Evolutionary conservation across 805 yeast species (phyloP), one percentile per base, ranked within the genome.

Genomic region (Hyphopichia homilentoma): DNA sequence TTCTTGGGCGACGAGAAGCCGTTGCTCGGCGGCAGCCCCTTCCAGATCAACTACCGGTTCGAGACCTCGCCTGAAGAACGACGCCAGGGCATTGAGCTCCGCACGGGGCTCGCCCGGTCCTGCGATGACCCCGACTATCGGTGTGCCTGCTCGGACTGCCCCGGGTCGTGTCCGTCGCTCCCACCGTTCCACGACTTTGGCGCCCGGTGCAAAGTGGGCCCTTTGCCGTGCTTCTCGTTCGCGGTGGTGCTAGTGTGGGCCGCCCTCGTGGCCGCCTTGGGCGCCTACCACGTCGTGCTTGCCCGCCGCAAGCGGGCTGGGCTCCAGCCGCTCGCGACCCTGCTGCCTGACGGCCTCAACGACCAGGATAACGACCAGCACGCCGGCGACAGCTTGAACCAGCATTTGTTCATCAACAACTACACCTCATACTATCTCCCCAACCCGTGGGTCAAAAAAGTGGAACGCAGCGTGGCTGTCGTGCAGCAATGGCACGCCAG

Each of bases 1-100:
- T 93, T 90, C 50, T 59, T 93, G 32, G 97, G 97, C 8, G 97
- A 90, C 53, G 94, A 87, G 46, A 89, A 90, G 55, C 97, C 97
- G 0, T 44, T 86, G 47, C 65, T 90, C 4, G 97, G 97, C 1
- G 98, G 98, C 0, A 86, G 96, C 0, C 97, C 97, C 0, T 87
- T 90, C 54, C 97, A 90, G 54, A 89, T 90, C 40, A 82, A 88
- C 52, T 88, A 78, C 55, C 59, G 65, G 3, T 85, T 77, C 62
- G 62, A 63, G 2, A 6, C 41, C 4, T 36, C 45, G 9, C 31
- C 39, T 7, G 30, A 31, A n/a, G 44, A 43, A 22, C 21, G 12
- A 2, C 31, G 43, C 4, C 28, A 21, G 16, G 58, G 52, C 1
- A 37, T 59, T 20, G 22, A 23, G 7, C 43, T 59, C 32, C 38